Conservation (phyloP, 305 asterid genomes). For the Plantago coronopus region DNA sequence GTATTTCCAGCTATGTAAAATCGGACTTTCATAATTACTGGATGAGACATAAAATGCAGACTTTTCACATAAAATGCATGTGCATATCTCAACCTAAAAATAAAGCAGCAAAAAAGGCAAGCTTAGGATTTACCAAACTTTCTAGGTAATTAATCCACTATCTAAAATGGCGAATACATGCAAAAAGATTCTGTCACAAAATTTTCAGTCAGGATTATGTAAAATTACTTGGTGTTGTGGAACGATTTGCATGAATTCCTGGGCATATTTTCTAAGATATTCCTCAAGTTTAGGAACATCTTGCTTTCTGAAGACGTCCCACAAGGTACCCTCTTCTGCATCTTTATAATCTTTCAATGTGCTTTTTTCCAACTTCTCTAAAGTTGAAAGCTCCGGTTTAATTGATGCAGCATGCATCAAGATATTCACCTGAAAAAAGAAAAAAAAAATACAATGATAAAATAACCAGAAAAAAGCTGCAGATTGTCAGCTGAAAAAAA, state of each 20-base stretch:
- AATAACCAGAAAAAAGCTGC: neutral
- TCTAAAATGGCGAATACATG: neutral
- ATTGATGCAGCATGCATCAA: slow-evolving; percentile 15
- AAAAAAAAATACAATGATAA: neutral
- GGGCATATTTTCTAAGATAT: slow-evolving; percentile 12
- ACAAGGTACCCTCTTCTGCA: neutral
- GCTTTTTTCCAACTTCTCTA: neutral
- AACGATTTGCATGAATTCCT: slow-evolving; percentile 1
- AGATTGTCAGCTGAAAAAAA: neutral
- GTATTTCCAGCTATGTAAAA: no score
- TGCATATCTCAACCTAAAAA: no score
- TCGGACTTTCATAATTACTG: no score
- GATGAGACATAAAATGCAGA: no score
- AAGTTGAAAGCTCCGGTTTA: neutral
- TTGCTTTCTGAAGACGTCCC: slow-evolving; percentile 19
- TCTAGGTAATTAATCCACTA: no score
- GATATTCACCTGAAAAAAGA: slow-evolving; percentile 14
- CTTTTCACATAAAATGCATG: no score
- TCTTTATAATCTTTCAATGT: neutral
- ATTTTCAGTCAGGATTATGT: neutral
- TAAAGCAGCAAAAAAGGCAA: no score
- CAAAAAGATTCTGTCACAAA: neutral
- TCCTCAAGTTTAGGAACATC: slow-evolving; percentile 22
- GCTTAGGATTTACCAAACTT: no score
- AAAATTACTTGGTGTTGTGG: slow-evolving; percentile 13